Conservation (phyloP, 2,329 filamentous ascomycete species). For the Penicillium palitans region DNA sequence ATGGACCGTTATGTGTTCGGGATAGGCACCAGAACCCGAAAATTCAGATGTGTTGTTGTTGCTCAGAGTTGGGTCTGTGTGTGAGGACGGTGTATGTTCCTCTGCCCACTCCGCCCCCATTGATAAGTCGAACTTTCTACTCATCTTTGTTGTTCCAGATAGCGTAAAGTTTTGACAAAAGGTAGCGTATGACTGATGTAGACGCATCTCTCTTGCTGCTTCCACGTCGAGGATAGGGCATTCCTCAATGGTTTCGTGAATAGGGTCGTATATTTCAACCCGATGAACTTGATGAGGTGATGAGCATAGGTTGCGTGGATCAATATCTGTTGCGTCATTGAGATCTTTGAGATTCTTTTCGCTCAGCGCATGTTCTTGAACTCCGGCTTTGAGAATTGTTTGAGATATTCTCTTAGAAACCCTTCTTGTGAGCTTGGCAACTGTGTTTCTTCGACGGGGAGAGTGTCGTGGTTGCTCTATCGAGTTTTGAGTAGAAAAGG, state of each 20-base stretch:
- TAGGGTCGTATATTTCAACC: neutral
- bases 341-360: slow-evolving; percentile 16
- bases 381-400: neutral
- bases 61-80: neutral
- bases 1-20: neutral
- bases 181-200: slow-evolving; percentile 13
- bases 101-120: slow-evolving; percentile 4
- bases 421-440: slow-evolving; percentile 14
- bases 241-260: slow-evolving; percentile 2
- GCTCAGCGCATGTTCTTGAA: slow-evolving; percentile 8
- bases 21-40: neutral
- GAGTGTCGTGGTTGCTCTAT: neutral
- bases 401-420: slow-evolving; percentile 20
- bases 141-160: slow-evolving; percentile 7
- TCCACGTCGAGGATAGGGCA: neutral
- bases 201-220: slow-evolving; percentile 4
- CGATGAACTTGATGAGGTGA: neutral
- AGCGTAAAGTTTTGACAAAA: slow-evolving; percentile 19
- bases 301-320: neutral
- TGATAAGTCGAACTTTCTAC: slow-evolving; percentile 10
- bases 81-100: neutral
- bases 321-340: neutral
- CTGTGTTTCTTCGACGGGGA: slow-evolving; percentile 15
- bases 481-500: slow-evolving; percentile 9
- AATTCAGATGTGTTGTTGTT: neutral